Conservation (phyloP, 148 eudicot species). For the Simmondsia chinensis region DNA sequence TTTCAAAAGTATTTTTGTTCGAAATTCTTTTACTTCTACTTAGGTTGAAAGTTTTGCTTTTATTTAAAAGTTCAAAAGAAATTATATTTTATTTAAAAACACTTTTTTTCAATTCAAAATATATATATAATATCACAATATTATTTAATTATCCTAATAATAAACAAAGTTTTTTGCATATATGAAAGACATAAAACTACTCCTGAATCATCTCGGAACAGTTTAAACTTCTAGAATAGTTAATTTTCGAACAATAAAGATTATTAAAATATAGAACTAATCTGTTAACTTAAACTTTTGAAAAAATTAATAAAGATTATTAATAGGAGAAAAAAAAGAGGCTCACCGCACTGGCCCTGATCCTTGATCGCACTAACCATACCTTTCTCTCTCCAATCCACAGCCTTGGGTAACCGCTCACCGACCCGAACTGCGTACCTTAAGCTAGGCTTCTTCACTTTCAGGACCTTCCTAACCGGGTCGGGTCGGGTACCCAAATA, state of each 20-base stretch:
- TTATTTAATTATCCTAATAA: too few relatives aligned
- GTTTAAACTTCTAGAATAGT: too few relatives aligned
- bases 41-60: too few relatives aligned
- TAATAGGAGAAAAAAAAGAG: neutral
- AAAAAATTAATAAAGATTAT: neutral
- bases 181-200: too few relatives aligned
- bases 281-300: neutral
- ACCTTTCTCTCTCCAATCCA: conserved; percentile 76
- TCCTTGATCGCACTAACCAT: conserved; percentile 75
- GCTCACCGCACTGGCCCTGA: conserved; percentile 81
- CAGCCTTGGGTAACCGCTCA: conserved; percentile 47
- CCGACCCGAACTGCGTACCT: conserved; percentile 39
- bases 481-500: conserved; percentile 53
- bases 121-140: too few relatives aligned
- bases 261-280: neutral
- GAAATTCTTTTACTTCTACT: too few relatives aligned
- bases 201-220: too few relatives aligned
- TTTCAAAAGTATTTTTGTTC: too few relatives aligned
- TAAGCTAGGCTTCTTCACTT: conserved; percentile 32
- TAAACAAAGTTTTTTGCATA: too few relatives aligned
- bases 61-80: too few relatives aligned
- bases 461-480: conserved; percentile 23
- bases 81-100: too few relatives aligned
- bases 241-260: neutral
- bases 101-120: too few relatives aligned